Evolutionary conservation across 768 basidiomycete species (phyloP).

Genomic region (Clitopilus hobsonii): DNA sequence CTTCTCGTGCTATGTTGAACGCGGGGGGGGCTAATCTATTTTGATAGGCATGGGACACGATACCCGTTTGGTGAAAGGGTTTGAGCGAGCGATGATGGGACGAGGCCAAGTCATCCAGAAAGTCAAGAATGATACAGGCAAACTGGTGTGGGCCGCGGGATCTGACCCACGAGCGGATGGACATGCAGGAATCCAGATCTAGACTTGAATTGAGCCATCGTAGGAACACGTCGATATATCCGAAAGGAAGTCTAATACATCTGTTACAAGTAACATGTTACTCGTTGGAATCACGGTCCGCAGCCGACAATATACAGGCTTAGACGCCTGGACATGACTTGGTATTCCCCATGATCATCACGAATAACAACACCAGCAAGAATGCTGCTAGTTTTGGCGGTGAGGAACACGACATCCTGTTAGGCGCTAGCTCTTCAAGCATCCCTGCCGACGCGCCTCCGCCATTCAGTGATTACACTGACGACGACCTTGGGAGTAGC

Average conservation of each 20-base stretch:
- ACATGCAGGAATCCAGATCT: constrained; percentile 84
- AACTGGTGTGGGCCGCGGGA: constrained; percentile 91
- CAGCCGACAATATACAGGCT: background rate
- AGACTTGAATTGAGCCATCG: constrained; percentile 8
- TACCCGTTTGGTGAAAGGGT: constrained; percentile 57
- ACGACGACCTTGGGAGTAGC: background rate
- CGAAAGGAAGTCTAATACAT: background rate
- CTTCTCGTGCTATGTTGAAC: background rate
- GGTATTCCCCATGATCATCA: constrained; percentile 6
- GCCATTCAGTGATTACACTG: background rate
- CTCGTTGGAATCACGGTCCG: background rate
- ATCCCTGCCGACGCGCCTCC: background rate
- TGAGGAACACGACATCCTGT: constrained; percentile 3
- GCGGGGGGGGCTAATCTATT: background rate
- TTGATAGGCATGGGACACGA: constrained; percentile 76
- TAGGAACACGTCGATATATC: background rate
- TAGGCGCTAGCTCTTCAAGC: background rate
- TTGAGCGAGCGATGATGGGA: constrained; percentile 63
- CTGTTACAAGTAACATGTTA: too few relatives aligned
- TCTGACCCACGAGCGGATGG: constrained; percentile 89
- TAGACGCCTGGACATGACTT: constrained; percentile 4
- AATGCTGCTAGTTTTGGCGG: background rate
- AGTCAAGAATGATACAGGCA: constrained; percentile 58
- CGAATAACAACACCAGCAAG: background rate
- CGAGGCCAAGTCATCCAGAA: constrained; percentile 90